Evolutionary conservation across 495 filamentous ascomycete genomes (phyloP).

Genomic region (Bathelium albidoporum): DNA sequence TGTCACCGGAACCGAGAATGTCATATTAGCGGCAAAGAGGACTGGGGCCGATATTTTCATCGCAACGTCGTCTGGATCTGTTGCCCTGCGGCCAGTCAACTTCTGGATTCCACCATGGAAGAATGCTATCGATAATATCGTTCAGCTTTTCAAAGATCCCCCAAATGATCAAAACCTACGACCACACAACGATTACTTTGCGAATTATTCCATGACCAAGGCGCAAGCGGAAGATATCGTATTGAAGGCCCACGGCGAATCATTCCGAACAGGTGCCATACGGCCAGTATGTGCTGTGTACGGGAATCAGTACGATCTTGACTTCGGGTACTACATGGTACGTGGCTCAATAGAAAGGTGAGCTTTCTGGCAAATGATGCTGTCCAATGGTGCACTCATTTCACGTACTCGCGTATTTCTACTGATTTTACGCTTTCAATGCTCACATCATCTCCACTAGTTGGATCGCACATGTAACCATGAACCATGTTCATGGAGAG

Average conservation of each 20-base stretch:
- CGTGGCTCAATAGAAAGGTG: not conserved
- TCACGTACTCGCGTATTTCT: not conserved
- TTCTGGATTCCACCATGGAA: slow-evolving; percentile 5
- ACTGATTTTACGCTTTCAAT: not conserved
- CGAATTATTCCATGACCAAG: slow-evolving; percentile 6
- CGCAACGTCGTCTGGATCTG: slow-evolving; percentile 4
- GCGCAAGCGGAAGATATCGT: slow-evolving; percentile 5
- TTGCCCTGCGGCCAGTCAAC: not conserved
- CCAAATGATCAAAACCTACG: not conserved
- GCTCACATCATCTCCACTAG: not conserved
- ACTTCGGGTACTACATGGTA: not conserved
- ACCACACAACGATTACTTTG: not conserved
- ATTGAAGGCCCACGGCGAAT: not conserved
- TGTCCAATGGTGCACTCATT: not conserved
- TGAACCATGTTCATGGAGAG: not conserved
- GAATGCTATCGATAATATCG: not conserved
- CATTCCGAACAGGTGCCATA: slow-evolving; percentile 8
- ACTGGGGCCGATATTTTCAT: slow-evolving; percentile 3
- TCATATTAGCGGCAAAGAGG: not conserved
- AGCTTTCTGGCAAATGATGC: not conserved
- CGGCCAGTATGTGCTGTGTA: not conserved
- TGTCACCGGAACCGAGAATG: slow-evolving; percentile 1
- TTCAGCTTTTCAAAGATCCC: not conserved
- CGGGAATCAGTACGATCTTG: not conserved
- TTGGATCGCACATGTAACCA: not conserved